phyloP scores from a whole-genome alignment of 2,329 filamentous ascomycete genomes.

The Didymella pinodella region DNA sequence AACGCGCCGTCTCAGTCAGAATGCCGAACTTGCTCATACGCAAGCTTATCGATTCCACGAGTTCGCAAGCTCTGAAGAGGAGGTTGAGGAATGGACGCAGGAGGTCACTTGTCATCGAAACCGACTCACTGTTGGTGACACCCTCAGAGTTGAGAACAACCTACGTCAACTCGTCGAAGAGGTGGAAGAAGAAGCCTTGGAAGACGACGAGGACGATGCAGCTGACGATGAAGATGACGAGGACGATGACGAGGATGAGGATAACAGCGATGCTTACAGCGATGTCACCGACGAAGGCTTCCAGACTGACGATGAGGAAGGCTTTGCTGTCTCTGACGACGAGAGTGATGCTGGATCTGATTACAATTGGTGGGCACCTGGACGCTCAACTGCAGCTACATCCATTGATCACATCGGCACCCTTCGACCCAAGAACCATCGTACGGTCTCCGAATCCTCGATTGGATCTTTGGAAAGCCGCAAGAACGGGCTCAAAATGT shows the following conservation, averaged over 20 bases:
- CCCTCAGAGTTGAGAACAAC: conserved; percentile 85
- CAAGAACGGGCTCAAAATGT: conserved; percentile 39
- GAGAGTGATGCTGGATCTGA: conserved; percentile 71
- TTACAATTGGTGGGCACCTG: conserved; percentile 70
- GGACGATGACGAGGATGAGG: conserved; percentile 56
- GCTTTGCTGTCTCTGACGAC: conserved; percentile 74
- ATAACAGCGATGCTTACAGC: conserved; percentile 48
- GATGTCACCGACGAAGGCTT: conserved; percentile 70
- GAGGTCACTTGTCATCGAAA: conserved; percentile 69
- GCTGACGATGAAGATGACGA: conserved; percentile 53
- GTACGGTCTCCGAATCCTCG: conserved; percentile 62
- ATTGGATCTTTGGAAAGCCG: conserved; percentile 59
- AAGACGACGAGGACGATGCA: conserved; percentile 66
- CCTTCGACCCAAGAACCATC: conserved; percentile 56
- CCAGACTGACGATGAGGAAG: conserved; percentile 80
- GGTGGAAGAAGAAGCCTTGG: conserved; percentile 84
- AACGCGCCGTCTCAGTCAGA: conserved; percentile 46
- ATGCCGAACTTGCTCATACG: conserved; percentile 59
- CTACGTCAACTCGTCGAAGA: conserved; percentile 88
- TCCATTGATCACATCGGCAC: conserved; percentile 59
- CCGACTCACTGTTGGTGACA: conserved; percentile 88
- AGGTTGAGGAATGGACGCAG: conserved; percentile 92
- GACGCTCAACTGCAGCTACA: conserved; percentile 60
- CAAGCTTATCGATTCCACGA: conserved; percentile 78
- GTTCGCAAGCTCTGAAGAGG: conserved; percentile 84